Percentiles rank a stretch among this genome's conserved stretches.
phyloP scores from a whole-genome alignment of 2,329 filamentous ascomycete genomes.

The Aspergillus caelatus region DNA sequence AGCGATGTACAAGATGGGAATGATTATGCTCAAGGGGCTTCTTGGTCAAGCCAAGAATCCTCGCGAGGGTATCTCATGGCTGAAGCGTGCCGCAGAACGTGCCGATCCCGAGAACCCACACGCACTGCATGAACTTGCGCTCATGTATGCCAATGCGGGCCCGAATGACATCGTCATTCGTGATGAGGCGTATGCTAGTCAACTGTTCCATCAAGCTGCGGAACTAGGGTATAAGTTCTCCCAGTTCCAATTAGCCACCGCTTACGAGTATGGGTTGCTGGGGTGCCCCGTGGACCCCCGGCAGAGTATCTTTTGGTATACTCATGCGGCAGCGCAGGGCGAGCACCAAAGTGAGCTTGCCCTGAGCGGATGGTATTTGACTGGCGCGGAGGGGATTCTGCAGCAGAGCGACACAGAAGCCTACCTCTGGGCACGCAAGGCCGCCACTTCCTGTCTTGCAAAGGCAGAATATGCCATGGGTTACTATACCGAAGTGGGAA shows the following conservation, averaged over 20 bases:
- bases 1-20: conserved; percentile 98
- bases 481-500: conserved; percentile 94
- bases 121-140: conserved; percentile 82
- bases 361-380: conserved; percentile 91
- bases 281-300: conserved; percentile 81
- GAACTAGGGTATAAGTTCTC: conserved; percentile 93
- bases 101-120: conserved; percentile 92
- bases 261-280: conserved; percentile 85
- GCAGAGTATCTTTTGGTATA: conserved; percentile 91
- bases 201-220: conserved; percentile 81
- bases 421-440: conserved; percentile 95
- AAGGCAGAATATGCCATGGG: conserved; percentile 99
- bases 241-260: conserved; percentile 84
- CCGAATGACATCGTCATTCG: conserved; percentile 72
- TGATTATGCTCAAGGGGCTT: conserved; percentile 90
- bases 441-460: conserved; percentile 79
- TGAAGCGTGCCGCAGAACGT: conserved; percentile 87
- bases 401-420: conserved; percentile 94
- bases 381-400: conserved; percentile 82
- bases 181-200: conserved; percentile 80
- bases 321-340: conserved; percentile 83
- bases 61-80: conserved; percentile 84
- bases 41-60: conserved; percentile 84
- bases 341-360: conserved; percentile 91
- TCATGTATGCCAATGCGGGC: conserved; percentile 60